Conservation (phyloP, 169 alveolate species). For the Eimeria sp. region DNA sequence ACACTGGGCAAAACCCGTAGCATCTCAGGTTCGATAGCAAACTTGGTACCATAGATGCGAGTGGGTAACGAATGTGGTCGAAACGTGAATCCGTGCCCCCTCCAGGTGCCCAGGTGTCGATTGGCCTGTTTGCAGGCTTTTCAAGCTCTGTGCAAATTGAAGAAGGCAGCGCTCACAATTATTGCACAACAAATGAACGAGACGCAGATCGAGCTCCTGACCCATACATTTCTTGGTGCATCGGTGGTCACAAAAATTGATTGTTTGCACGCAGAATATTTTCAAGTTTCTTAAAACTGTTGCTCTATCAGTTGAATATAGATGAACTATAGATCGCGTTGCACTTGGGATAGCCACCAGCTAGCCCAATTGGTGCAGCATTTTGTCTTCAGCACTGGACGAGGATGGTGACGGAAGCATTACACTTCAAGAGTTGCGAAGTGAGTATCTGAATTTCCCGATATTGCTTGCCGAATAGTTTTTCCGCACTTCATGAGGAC, state of each 20-base stretch:
- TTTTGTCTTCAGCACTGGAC: constrained; percentile 90
- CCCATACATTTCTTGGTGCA: constrained; percentile 79
- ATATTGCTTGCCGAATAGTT: background rate
- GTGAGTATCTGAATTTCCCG: background rate
- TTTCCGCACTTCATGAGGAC: background rate
- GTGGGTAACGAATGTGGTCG: background rate
- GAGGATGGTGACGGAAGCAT: constrained; percentile 97
- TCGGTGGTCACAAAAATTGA: background rate
- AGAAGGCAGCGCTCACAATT: constrained; percentile 85
- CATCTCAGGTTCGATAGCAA: background rate
- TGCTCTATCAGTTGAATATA: background rate
- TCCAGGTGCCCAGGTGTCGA: background rate
- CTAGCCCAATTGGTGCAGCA: background rate
- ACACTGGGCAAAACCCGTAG: background rate
- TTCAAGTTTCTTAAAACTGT: background rate
- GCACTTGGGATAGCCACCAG: background rate
- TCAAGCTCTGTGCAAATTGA: constrained; percentile 81
- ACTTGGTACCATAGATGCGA: background rate
- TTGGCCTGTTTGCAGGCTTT: constrained; percentile 76
- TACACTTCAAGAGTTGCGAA: constrained; percentile 82
- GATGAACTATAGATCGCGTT: background rate
- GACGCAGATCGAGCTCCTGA: constrained; percentile 80
- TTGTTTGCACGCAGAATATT: background rate
- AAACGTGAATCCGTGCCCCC: background rate
- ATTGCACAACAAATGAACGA: constrained; percentile 85